Percentiles rank a stretch among this genome's conserved stretches.
phyloP scores from a whole-genome alignment of 2,329 filamentous ascomycete genomes.

The Exophiala spinifera region DNA sequence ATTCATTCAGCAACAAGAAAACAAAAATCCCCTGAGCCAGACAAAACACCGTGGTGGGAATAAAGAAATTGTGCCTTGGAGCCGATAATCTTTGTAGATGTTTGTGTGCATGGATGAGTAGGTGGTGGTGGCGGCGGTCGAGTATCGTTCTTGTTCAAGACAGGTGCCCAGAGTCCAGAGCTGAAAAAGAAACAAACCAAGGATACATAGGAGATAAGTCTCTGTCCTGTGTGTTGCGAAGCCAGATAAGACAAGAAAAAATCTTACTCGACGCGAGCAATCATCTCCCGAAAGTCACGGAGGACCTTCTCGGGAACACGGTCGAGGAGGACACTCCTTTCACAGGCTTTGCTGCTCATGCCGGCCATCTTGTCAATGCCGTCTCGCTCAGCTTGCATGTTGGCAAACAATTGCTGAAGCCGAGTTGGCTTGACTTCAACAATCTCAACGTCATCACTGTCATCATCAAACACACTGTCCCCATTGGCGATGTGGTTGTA shows the following conservation, averaged over 20 bases:
- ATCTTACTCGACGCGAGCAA: constrained; percentile 62
- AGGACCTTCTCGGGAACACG: constrained; percentile 91
- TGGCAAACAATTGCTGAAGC: constrained; percentile 65
- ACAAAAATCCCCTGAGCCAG: neutral
- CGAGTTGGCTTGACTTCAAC: constrained; percentile 37
- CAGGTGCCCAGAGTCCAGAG: neutral
- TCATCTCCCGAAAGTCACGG: constrained; percentile 86
- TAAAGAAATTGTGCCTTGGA: constrained; percentile 26
- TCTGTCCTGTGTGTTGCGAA: too few species aligned
- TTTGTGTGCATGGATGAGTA: too few species aligned
- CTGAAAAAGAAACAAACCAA: neutral
- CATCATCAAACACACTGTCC: constrained; percentile 60
- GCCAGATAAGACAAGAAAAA: neutral
- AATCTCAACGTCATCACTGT: constrained; percentile 29
- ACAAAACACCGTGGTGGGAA: neutral
- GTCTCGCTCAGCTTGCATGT: constrained; percentile 71
- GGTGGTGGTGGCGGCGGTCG: neutral
- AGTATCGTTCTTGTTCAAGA: constrained; percentile 17
- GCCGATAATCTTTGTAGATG: constrained; percentile 19
- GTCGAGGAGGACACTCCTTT: constrained; percentile 88
- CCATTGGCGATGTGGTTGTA: constrained; percentile 81
- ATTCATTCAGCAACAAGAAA: neutral
- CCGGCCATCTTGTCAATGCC: constrained; percentile 52
- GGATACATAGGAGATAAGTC: too few species aligned
- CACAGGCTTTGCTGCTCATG: constrained; percentile 74